Base-by-base conservation (phyloP, 2,329 filamentous ascomycete species). In the Whalleya microplaca region DNA sequence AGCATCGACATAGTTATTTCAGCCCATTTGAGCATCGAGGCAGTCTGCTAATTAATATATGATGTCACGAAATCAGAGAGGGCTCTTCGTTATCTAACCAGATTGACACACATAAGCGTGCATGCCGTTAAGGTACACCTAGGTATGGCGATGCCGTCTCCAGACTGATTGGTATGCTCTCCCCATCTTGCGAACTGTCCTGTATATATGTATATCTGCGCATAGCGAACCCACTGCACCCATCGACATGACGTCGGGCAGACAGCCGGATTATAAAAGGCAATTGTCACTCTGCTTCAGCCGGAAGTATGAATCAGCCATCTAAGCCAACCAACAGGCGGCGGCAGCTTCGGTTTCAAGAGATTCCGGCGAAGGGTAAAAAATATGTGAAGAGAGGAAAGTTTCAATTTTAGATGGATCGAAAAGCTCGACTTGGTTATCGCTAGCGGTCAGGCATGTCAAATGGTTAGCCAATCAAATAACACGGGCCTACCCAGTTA, bases 201-300 rank as follows among this genome's bases (percentile, higher is more conserved):
- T n/a, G 23, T 55, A 58, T 50, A 27, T 53, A 41, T 42, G 12
- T 54, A 81, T 85, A 81, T 85, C 72, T 77, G 82, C 82, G 73
- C 82, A 82, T 81, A 85, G 83, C 83, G 83, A 85, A 85, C 81
- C 83, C 78, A 76, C 74, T 72, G 75, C 77, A 76, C 79, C 77
- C 78, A 75, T 73, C 61, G 65, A 66, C 52, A 66, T 12, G 3
- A 68, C 69, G 68, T 69, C 58, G 71, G 77, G 78, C 75, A 76
- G 74, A 76, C 73, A 73, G 75, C 74, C 76, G 79, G 81, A 85
- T 85, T 85, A 83, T 84, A 79, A 85, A 84, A 79, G 78, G 81
- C 79, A 73, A 56, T 65, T 37, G 41, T 75, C 75, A 55, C 63
- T 85, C 82, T 85, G 76, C 83, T 84, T 85, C 81, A 72, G 74